Base-by-base conservation (phyloP, 2,329 filamentous ascomycete genomes). In the Botrytis byssoidea region DNA sequence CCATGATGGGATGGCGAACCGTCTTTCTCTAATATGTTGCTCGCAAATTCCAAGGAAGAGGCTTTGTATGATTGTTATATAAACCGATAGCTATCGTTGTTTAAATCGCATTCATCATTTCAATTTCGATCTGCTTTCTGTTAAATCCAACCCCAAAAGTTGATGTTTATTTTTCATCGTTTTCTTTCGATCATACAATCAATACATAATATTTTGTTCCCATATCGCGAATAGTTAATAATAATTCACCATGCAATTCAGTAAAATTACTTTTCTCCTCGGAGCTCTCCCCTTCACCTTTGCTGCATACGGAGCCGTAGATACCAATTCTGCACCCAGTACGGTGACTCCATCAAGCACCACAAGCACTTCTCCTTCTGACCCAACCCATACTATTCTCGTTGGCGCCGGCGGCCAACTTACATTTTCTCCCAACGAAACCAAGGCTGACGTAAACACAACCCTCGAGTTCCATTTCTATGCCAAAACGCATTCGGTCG, bases 381-480 rank as follows among this genome's bases (percentile, higher is more conserved):
- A 78, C 10, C 68, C 76, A 12, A 77, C 76, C 25, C 80, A 82
- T 60, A 78, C 79, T n/a, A 76, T 83, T n/a, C 74, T 74, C 25
- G 82, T 82, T 32, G 79, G 82, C 12, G 74, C 74, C 16, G 72
- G 74, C 40, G 78, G 77, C 12, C 25, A 69, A 40, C 83, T 88
- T 46, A 79, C 78, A 67, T 89, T 89, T 80, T 82, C 84, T 67
- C 88, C 88, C 1, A 82, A 85, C 75, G 85, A 83, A 75, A 81
- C 88, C 59, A 83, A 83, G 4, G 88, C 87, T 29, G 79, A 82
- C 18, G 73, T 84, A 12, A 87, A 87, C 74, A 86, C 88, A 74
- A 76, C 86, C 6, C 79, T 89, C 73, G 86, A 89, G 81, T 89
- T 85, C 82, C 85, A 86, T 78, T 89, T 86, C 83, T 85, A 84